These are phyloP conservation scores for Cyclotella sp. DNA, from an alignment of 108 stramenopile species.

Conservation along the genomic window DNA sequence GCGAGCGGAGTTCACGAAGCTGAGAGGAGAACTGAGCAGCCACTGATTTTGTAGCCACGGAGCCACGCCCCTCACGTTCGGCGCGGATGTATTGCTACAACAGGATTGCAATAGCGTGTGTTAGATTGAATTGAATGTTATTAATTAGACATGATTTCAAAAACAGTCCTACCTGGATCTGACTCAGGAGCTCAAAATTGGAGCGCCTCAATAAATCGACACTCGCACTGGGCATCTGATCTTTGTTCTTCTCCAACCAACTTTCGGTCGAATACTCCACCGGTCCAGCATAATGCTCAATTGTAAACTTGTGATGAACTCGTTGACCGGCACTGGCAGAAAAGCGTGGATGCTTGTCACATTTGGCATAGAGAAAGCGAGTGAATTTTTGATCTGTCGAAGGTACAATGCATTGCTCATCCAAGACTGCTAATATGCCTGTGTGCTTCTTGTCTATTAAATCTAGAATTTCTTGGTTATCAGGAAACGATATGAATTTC, in stretches of 20 bases:
- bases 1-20: slow-evolving; percentile 82
- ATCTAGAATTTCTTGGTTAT: slow-evolving; percentile 92
- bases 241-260: slow-evolving; percentile 94
- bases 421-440: slow-evolving; percentile 76
- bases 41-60: slow-evolving; percentile 53
- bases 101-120: neutral
- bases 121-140: neutral
- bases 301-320: slow-evolving; percentile 68
- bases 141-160: neutral
- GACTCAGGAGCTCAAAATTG: slow-evolving; percentile 29
- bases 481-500: slow-evolving; percentile 90
- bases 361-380: slow-evolving; percentile 66
- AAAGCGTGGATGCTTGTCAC: slow-evolving; percentile 51
- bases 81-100: slow-evolving; percentile 5
- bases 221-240: slow-evolving; percentile 85
- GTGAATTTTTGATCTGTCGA: slow-evolving; percentile 68
- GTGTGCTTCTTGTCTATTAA: slow-evolving; percentile 82
- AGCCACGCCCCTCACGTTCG: slow-evolving; percentile 25
- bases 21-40: slow-evolving; percentile 91
- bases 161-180: neutral
- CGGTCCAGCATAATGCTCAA: slow-evolving; percentile 90
- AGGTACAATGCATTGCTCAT: slow-evolving; percentile 77
- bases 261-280: slow-evolving; percentile 78
- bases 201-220: slow-evolving; percentile 66
- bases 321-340: slow-evolving; percentile 61